phyloP scores from a whole-genome alignment of 225 moss, liverwort and hornwort species.

The Marchantia paleacea region DNA sequence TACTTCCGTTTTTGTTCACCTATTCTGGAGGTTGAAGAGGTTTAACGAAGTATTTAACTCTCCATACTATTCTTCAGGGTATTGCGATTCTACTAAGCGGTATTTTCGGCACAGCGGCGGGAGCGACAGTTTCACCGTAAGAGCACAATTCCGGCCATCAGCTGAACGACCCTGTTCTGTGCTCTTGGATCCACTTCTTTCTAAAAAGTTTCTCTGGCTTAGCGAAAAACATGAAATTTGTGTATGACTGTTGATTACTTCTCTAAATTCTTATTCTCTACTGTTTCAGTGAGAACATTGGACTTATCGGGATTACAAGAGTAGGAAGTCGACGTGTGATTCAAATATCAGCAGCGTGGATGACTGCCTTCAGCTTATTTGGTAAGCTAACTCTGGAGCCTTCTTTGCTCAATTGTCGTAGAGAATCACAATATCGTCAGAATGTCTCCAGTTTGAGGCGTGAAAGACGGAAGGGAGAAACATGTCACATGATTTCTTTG shows the following conservation, averaged over 20 bases:
- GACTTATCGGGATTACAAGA: conserved; percentile 65
- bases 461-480: too few species aligned
- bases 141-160: not conserved
- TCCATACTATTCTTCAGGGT: conserved; percentile 29
- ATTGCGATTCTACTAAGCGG: conserved; percentile 58
- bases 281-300: conserved; percentile 62
- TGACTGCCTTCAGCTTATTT: conserved; percentile 58
- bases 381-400: conserved; percentile 31
- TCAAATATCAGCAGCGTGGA: conserved; percentile 61
- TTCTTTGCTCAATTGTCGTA: not conserved
- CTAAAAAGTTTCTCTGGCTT: not conserved
- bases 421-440: too few species aligned
- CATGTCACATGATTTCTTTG: not conserved
- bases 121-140: conserved; percentile 62
- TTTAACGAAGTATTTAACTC: not conserved
- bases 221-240: not conserved
- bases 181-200: not conserved
- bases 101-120: conserved; percentile 54
- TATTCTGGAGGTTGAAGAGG: too few species aligned
- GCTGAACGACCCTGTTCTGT: not conserved
- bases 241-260: not conserved
- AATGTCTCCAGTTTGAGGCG: too few species aligned
- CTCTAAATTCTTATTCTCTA: too few species aligned
- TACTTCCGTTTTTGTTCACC: not conserved
- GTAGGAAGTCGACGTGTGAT: conserved; percentile 69